Percentiles rank a stretch among this genome's conserved stretches.
Conservation (phyloP, 495 filamentous ascomycete genomes). For the Bombardia bombarda region DNA sequence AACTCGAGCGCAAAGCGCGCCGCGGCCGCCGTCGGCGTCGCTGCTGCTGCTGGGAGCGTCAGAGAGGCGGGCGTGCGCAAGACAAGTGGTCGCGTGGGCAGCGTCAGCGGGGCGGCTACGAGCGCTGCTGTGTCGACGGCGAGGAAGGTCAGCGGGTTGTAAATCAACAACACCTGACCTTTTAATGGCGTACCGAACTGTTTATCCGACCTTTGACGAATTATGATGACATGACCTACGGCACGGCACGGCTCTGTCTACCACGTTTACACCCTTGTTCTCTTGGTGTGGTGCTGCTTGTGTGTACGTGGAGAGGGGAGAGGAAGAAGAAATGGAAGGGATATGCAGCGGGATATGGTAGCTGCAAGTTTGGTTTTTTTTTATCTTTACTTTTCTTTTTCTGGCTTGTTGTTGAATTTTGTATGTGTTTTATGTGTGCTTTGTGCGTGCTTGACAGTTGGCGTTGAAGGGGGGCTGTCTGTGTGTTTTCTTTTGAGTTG, state of each 20-base stretch:
- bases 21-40: no score
- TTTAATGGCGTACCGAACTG: no score
- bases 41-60: constrained; percentile 41
- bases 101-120: constrained; percentile 43
- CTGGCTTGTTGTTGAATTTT: not conserved
- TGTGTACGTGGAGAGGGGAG: not conserved
- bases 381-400: not conserved
- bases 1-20: constrained; percentile 50
- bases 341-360: not conserved
- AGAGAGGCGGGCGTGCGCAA: constrained; percentile 66
- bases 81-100: constrained; percentile 87
- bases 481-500: no score
- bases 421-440: not conserved
- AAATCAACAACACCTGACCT: not conserved
- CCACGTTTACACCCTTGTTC: no score
- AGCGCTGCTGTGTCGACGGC: constrained; percentile 20
- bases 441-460: not conserved
- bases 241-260: no score
- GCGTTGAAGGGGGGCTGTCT: no score
- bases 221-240: not conserved
- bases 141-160: constrained; percentile 36
- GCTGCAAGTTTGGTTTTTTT: not conserved
- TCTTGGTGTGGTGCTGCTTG: not conserved
- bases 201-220: no score
- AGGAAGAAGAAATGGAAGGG: not conserved